These are phyloP conservation scores for Metahyphopichia silvanorum DNA, from an alignment of 805 yeast species.

Conservation along the genomic window DNA sequence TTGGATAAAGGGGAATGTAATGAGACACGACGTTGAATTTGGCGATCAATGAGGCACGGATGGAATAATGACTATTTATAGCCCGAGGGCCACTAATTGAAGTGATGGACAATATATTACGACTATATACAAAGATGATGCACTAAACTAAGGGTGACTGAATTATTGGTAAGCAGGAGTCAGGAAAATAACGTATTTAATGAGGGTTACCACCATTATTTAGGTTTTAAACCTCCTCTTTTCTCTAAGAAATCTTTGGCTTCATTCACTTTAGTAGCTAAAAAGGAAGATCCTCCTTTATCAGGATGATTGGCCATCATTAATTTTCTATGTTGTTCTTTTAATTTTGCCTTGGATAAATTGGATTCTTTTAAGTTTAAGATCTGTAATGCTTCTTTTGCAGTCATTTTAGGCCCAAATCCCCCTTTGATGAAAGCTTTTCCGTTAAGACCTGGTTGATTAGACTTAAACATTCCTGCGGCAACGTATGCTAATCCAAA, in stretches of 20 bases:
- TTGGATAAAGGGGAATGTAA: too few relatives aligned
- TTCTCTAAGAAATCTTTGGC: conserved; percentile 82
- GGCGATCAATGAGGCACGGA: too few relatives aligned
- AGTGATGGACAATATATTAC: too few relatives aligned
- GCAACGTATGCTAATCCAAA: conserved; percentile 60
- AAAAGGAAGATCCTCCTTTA: conserved; percentile 85
- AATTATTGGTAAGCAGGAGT: too few relatives aligned
- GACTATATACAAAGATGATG: too few relatives aligned
- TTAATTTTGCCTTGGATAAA: conserved; percentile 59
- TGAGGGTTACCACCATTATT: conserved; percentile 12
- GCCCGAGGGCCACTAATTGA: too few relatives aligned
- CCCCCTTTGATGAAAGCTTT: conserved; percentile 80
- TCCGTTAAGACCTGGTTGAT: conserved; percentile 65
- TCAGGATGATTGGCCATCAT: conserved; percentile 93
- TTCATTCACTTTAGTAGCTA: conserved; percentile 90
- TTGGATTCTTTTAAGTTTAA: conserved; percentile 70
- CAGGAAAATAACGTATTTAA: too few relatives aligned
- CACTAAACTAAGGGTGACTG: too few relatives aligned
- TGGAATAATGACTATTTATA: too few relatives aligned
- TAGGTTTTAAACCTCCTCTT: conserved; percentile 51
- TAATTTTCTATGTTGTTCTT: conserved; percentile 76
- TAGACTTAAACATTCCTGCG: conserved; percentile 64
- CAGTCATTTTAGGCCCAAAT: conserved; percentile 86
- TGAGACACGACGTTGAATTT: too few relatives aligned
- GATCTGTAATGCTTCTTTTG: conserved; percentile 84